Evolutionary conservation across 2,329 filamentous ascomycete species (phyloP), one percentile per base, ranked within the genome.

Genomic region (Penicillium palitans): DNA sequence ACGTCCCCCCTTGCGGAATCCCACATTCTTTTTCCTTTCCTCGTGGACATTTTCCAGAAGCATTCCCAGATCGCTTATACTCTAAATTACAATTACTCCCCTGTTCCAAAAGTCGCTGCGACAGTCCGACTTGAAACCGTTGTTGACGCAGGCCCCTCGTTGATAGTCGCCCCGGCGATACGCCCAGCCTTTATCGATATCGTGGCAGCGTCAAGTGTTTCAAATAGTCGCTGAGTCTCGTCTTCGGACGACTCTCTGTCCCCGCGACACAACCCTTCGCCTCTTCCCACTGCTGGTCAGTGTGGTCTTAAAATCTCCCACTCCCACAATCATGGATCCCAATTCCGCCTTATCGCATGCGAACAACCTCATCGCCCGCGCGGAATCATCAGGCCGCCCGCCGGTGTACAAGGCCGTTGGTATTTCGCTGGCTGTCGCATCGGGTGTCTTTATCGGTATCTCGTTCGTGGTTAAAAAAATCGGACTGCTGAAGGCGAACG

Each of bases 391-490:
- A 42, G 66, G 64, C 10, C 79, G 84, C 24, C 86, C 86, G 1
- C 74, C 81, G 10, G 77, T 80, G 35, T 98, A 90, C 83, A 98
- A 97, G 73, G 85, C 88, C 27, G 84, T 98, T 65, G 95, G 95
- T 55, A 91, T 99, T 61, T 82, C 87, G 24, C 81, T 99, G 37
- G 95, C 95, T 17, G 83, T 97, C 59, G 86, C 87, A 33, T 98
- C 93, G 0, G 95, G 95, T 42, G 74, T 91, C 58, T 98, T 98
- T 74, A 99, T 99, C 71, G 95, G 95, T 55, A 84, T 89, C 15
- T 98, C 93, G 0, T 99, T 98, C 74, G 93, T 98, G 29, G 79
- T 99, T 70, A 98, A 98, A 78, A 99, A 99, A 79, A 83, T 90
- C 59, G 95, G 95, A 5, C 78, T 99, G 66, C 82, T 99, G 61